Evolutionary conservation across 1,284 basidiomycete genomes (phyloP), one percentile per base, ranked within the genome.

Genomic region (Cryptococcus hybrid): DNA sequence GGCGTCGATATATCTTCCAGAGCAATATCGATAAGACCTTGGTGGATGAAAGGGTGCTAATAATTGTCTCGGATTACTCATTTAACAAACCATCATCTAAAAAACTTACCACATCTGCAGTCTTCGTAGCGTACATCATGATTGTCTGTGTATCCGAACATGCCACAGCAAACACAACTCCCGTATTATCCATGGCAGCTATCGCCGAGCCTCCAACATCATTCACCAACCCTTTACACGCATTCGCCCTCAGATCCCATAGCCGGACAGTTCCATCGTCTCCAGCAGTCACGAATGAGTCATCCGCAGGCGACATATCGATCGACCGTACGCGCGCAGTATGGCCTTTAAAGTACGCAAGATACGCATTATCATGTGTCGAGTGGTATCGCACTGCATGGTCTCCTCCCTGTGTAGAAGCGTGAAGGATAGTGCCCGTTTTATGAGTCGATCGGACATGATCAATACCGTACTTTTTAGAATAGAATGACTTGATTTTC

Each of bases 401-500:
- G 67, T 81, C 90, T 73, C 97, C 90, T 74, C 90, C 90, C 76
- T 96, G 97, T 5, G 94, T 98, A 1, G 91, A 94, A 1, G 95
- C 91, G 71, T 98, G 87, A 2, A 99, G 76, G 55, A 98, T 88
- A 4, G 88, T 85, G 0, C 86, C 86, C 58, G 84, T 86, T 67
- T 89, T 89, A 79, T 99, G 96, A 0, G 95, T 97, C 72, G 97
- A 97, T 2, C 93, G 85, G 13, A 92, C 91, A 13, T 96, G 84
- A 73, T 94, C 89, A 36, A 92, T 89, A 1, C 96, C 96, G 75
- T 99, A 99, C 77, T 99, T 99, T 76, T 94, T 92, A 0, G 93
- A 97, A 66, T 89, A 86, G 3, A 94, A 78, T 1, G 86, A 88
- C 76, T 91, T 90, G 40, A 85, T 67, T 58, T 85, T 85, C 71